Percentiles rank a stretch among this genome's conserved stretches.
phyloP scores from a whole-genome alignment of 2,329 filamentous ascomycete genomes.

The Colletotrichum karsti region DNA sequence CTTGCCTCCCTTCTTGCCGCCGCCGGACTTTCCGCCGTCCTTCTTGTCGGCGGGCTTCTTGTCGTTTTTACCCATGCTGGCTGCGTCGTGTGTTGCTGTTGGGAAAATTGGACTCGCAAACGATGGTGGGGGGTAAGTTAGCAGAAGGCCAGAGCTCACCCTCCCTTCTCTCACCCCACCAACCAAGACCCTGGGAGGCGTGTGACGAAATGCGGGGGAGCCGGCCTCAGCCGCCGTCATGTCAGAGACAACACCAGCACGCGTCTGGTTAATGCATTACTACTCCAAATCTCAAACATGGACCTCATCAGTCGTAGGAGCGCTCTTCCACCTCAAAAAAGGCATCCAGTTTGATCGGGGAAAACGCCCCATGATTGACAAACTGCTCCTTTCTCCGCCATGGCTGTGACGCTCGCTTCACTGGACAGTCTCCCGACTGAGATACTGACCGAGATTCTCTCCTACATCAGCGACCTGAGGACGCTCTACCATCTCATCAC shows the following conservation, averaged over 20 bases:
- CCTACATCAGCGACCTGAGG: background rate
- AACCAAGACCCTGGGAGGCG: background rate
- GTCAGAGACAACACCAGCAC: background rate
- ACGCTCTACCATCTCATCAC: background rate
- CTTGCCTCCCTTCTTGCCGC: slow-evolving; percentile 46
- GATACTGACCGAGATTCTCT: background rate
- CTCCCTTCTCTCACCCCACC: slow-evolving; percentile 3
- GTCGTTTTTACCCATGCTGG: slow-evolving; percentile 27
- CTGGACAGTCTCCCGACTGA: background rate
- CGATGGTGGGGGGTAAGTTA: slow-evolving; percentile 5
- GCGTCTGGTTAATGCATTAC: background rate
- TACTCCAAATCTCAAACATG: background rate
- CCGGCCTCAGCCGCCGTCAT: background rate
- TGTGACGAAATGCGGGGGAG: slow-evolving; percentile 14
- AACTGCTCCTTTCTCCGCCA: background rate
- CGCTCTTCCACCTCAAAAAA: background rate
- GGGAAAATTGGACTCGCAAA: slow-evolving; percentile 1
- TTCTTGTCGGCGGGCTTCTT: slow-evolving; percentile 44
- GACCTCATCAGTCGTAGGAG: background rate
- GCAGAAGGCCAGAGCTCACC: background rate
- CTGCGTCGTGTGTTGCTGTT: slow-evolving; percentile 6
- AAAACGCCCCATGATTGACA: background rate
- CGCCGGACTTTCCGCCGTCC: slow-evolving; percentile 31
- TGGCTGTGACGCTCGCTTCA: background rate
- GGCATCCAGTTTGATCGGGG: background rate